Evolutionary conservation across 352 stramenopile species (phyloP), one percentile per base, ranked within the genome.

Genomic region (Phytophthora pseudosyringae): DNA sequence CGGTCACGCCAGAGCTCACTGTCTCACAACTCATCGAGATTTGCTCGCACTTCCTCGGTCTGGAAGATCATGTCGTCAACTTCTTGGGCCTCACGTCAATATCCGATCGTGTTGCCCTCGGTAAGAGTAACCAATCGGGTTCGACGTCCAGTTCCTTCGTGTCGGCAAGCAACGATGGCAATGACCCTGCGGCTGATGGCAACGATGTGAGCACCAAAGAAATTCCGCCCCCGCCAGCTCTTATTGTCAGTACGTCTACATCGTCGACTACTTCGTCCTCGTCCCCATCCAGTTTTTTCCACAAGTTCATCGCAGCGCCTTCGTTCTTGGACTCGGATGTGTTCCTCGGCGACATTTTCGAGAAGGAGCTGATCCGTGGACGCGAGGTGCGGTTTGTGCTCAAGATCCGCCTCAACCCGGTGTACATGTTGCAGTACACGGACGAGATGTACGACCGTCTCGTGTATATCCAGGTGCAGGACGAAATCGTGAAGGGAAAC

Each of bases 1-100:
- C 94, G 8, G 85, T 98, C 15, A 97, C 94, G 1, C 94, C 94
- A 0, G 94, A 98, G 60, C 80, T 98, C 18, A 97, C 90, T 26
- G 91, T 97, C 26, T 67, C 80, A 13, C 84, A 98, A 59, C 73
- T 98, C 21, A 69, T 97, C 6, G 91, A 98, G 53, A 96, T 98
- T 35, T 98, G 95, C 53, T 81, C 87, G 3, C 89, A 97, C 47
- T 98, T 98, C 53, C 64, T 98, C 1, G 90, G 93, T 3, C 69
- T 98, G 3, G 81, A 96, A 69, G 93, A 98, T 54, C 76, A 91
- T 31, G 78, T 96, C 8, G 83, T 88, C 40, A 89, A 90, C 52
- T 93, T 94, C 53, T 65, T 90, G 11, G 82, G 83, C 2, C 69
- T 92, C 11, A 81, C 73, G 12, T 77, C 77, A 7, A 77, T 89